These are phyloP conservation scores for Tuctoria greenei DNA, from an alignment of 176 grass and related monocot species.

Conservation along the genomic window DNA sequence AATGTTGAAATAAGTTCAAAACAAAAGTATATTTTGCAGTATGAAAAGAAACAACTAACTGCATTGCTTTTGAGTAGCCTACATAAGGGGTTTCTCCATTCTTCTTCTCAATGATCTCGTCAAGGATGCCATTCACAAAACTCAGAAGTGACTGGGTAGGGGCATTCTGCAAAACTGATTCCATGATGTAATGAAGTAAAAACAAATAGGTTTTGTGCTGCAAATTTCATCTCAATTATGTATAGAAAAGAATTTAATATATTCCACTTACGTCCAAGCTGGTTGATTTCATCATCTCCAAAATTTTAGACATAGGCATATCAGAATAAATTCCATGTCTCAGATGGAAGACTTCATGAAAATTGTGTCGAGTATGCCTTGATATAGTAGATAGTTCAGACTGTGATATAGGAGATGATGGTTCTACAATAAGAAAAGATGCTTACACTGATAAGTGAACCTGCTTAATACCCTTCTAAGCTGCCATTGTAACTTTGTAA, in stretches of 20 bases:
- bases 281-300: conserved; percentile 69
- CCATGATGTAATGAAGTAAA: conserved; percentile 1
- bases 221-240: neutral
- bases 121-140: conserved; percentile 65
- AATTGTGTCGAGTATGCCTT: conserved; percentile 58
- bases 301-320: conserved; percentile 61
- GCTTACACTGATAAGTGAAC: neutral
- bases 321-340: conserved; percentile 65
- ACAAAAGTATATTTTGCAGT: conserved; percentile 6
- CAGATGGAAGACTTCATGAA: conserved; percentile 72
- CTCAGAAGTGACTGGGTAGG: conserved; percentile 77
- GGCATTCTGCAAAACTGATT: conserved; percentile 55
- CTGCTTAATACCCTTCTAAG: conserved; percentile 10
- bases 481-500: neutral
- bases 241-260: neutral
- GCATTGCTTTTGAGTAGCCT: conserved; percentile 65
- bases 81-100: conserved; percentile 77
- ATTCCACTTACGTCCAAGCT: conserved; percentile 61
- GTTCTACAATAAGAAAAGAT: conserved; percentile 42
- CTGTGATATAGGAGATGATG: conserved; percentile 29
- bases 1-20: conserved; percentile 6
- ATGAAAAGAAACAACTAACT: conserved; percentile 65
- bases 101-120: conserved; percentile 70
- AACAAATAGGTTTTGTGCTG: neutral
- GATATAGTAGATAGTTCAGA: conserved; percentile 45